Evolutionary conservation across 75 land plant species (phyloP).

Genomic region (Selaginella moellendorffii): DNA sequence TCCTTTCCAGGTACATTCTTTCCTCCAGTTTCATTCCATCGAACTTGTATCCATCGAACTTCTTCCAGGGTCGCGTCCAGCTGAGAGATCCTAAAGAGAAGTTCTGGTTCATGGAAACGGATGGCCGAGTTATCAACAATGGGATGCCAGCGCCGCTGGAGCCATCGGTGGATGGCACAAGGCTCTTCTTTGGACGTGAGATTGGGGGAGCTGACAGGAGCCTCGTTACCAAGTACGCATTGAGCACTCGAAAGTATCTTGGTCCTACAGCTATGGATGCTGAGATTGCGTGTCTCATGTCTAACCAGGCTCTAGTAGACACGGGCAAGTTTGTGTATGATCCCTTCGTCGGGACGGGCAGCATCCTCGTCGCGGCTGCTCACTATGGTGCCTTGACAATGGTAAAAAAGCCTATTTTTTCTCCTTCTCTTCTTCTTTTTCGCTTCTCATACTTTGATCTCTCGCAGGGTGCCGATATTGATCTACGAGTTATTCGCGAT

Average conservation of each 20-base stretch:
- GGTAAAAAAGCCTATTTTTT: constrained; percentile 25
- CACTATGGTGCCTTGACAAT: constrained; percentile 95
- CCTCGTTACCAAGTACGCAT: constrained; percentile 64
- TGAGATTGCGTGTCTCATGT: constrained; percentile 91
- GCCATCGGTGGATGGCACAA: neutral
- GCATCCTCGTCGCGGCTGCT: constrained; percentile 88
- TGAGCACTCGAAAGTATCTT: constrained; percentile 69
- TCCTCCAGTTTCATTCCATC: too few relatives aligned
- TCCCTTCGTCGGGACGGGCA: constrained; percentile 95
- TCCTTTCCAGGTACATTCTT: constrained; percentile 69
- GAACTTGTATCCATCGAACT: too few relatives aligned
- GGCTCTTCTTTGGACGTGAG: constrained; percentile 62
- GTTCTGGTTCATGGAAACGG: constrained; percentile 74
- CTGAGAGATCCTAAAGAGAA: constrained; percentile 55
- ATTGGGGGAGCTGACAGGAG: constrained; percentile 70
- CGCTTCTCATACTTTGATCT: neutral
- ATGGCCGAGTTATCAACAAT: constrained; percentile 59
- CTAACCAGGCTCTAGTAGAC: constrained; percentile 66
- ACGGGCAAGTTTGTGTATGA: constrained; percentile 81
- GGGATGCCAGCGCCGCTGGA: constrained; percentile 70
- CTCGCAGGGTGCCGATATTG: constrained; percentile 91
- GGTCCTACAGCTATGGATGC: constrained; percentile 99
- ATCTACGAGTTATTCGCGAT: constrained; percentile 81
- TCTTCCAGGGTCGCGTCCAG: constrained; percentile 66
- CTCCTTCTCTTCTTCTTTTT: neutral